Conservation (phyloP, 2,329 filamentous ascomycete species). For the Alternaria angustiovoidea region DNA sequence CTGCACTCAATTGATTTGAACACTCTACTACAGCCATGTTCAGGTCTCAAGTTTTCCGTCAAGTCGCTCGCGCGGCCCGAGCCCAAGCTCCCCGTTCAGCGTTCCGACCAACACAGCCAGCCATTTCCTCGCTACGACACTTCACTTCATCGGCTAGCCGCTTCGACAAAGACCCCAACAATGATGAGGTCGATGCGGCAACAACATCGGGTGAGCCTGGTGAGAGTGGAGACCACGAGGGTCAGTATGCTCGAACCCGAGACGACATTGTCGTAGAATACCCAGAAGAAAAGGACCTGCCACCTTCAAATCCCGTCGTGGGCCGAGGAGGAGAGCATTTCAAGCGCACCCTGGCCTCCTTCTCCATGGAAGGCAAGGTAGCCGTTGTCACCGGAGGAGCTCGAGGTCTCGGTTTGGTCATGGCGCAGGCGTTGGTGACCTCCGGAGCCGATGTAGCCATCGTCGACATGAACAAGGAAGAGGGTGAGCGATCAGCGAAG, state of each 20-base stretch:
- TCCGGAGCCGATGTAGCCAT: slow-evolving; percentile 90
- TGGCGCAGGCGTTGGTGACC: slow-evolving; percentile 89
- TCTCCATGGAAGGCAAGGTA: slow-evolving; percentile 84
- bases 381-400: slow-evolving; percentile 91
- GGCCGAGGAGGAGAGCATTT: slow-evolving; percentile 82
- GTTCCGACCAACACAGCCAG: slow-evolving; percentile 28
- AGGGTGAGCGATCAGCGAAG: slow-evolving; percentile 79
- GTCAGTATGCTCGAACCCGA: slow-evolving; percentile 81
- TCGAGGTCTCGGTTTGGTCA: slow-evolving; percentile 86
- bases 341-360: slow-evolving; percentile 83
- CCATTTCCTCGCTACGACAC: slow-evolving; percentile 29
- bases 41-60: slow-evolving; percentile 43
- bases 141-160: slow-evolving; percentile 42
- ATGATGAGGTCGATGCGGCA: slow-evolving; percentile 43
- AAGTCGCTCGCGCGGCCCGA: slow-evolving; percentile 37
- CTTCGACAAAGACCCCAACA: slow-evolving; percentile 34
- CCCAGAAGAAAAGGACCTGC: slow-evolving; percentile 76
- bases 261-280: slow-evolving; percentile 80
- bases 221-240: slow-evolving; percentile 62
- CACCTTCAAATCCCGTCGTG: slow-evolving; percentile 72
- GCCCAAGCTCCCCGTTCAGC: slow-evolving; percentile 40
- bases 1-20: neutral
- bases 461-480: slow-evolving; percentile 91
- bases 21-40: slow-evolving; percentile 40
- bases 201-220: slow-evolving; percentile 50